Percentiles rank a stretch among this genome's conserved stretches.
These are phyloP conservation scores for Boletus eberwhitei DNA, from an alignment of 768 basidiomycete species.

Conservation along the genomic window DNA sequence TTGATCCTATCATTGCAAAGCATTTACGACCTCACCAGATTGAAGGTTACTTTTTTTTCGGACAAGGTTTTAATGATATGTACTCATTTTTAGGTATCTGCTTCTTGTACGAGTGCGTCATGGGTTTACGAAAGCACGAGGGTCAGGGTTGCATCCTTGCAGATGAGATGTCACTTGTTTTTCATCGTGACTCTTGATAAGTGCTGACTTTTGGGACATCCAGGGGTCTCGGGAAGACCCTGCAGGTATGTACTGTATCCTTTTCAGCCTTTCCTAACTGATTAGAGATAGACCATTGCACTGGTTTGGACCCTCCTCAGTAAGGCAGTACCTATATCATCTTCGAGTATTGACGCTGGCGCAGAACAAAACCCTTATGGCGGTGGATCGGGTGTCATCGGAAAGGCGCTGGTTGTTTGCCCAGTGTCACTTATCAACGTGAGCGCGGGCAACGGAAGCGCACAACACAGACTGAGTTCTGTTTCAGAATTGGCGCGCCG, in stretches of 20 bases:
- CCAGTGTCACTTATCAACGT: conserved; percentile 89
- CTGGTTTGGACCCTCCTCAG: conserved; percentile 91
- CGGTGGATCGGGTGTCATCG: conserved; percentile 48
- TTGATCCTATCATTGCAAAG: conserved; percentile 81
- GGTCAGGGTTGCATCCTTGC: conserved; percentile 94
- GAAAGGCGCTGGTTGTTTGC: conserved; percentile 89
- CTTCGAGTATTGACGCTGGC: neutral
- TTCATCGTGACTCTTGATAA: conserved; percentile 1
- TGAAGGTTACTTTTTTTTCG: conserved; percentile 54
- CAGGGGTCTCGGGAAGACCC: conserved; percentile 97
- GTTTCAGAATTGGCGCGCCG: conserved; percentile 86
- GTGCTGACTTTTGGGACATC: conserved; percentile 6
- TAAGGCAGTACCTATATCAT: conserved; percentile 36
- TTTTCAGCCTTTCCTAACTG: conserved; percentile 1
- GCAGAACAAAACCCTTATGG: conserved; percentile 84
- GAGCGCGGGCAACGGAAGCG: conserved; percentile 21
- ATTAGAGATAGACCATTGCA: conserved; percentile 62
- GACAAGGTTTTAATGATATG: neutral
- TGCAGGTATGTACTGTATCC: conserved; percentile 49
- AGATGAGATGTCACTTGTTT: conserved; percentile 76
- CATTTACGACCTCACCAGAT: conserved; percentile 85
- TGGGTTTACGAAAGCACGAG: conserved; percentile 90
- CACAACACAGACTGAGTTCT: neutral
- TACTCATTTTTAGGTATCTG: conserved; percentile 51
- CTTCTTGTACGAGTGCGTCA: conserved; percentile 94